These are phyloP conservation scores for Pseudozyma hubeiensis DNA, from an alignment of 1,284 basidiomycete species.

Conservation along the genomic window DNA sequence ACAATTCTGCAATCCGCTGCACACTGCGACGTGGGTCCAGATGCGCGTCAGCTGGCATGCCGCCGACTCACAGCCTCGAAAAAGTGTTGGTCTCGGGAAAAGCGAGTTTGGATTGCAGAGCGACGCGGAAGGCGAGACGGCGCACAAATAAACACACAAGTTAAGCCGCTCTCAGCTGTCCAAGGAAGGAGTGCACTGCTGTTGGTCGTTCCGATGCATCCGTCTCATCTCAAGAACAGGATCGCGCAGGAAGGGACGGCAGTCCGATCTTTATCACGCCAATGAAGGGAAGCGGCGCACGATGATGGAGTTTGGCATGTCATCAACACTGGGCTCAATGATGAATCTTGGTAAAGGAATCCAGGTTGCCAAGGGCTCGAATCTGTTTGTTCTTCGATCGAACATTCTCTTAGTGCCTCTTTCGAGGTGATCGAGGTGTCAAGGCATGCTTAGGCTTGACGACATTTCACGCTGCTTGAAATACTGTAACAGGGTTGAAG, in stretches of 20 bases:
- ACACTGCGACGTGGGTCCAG: slow-evolving; percentile 12
- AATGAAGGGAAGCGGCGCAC: slow-evolving; percentile 5
- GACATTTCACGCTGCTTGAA: too few species aligned
- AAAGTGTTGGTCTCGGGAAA: slow-evolving; percentile 33
- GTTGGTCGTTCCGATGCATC: neutral
- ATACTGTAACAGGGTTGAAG: too few species aligned
- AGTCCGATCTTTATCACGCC: neutral
- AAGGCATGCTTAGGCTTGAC: too few species aligned
- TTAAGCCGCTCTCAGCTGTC: slow-evolving; percentile 34
- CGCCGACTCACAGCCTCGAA: neutral
- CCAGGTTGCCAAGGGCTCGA: neutral
- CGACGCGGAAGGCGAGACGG: neutral
- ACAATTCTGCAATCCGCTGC: slow-evolving; percentile 8
- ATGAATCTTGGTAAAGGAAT: neutral
- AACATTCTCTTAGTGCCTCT: slow-evolving; percentile 16
- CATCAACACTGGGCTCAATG: neutral
- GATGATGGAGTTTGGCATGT: slow-evolving; percentile 32
- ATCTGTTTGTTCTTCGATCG: slow-evolving; percentile 19
- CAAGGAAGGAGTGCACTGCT: too few species aligned
- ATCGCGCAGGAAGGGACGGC: neutral
- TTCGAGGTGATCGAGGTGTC: neutral
- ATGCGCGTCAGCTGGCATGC: slow-evolving; percentile 4
- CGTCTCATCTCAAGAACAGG: neutral
- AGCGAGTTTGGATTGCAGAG: neutral
- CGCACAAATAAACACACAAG: slow-evolving; percentile 12